Conservation (phyloP, 2,329 filamentous ascomycete species). For the Balansia obtecta region DNA sequence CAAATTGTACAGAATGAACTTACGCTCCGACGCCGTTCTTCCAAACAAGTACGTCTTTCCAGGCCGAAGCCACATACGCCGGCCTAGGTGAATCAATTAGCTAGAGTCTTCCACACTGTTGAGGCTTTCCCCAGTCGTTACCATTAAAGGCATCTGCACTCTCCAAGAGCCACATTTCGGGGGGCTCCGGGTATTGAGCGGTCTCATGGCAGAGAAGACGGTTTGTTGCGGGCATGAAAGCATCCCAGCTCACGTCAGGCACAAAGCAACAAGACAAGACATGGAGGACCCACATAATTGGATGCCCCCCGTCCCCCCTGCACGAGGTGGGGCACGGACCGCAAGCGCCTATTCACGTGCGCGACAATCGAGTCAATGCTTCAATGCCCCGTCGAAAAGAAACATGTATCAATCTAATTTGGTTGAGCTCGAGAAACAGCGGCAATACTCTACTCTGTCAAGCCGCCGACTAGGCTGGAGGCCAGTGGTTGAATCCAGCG, state of each 20-base stretch:
- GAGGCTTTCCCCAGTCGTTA: constrained; percentile 8
- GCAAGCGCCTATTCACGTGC: constrained; percentile 16
- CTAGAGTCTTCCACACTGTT: background rate
- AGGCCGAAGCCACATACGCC: constrained; percentile 69
- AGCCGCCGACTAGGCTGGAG: too few relatives aligned
- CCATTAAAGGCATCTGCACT: constrained; percentile 41
- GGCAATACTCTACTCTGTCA: too few relatives aligned
- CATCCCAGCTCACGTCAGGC: background rate
- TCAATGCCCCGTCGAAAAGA: too few relatives aligned
- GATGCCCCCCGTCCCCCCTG: background rate
- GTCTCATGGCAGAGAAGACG: background rate
- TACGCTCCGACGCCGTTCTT: constrained; percentile 57
- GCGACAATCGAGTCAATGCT: too few relatives aligned
- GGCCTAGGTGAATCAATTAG: constrained; percentile 16
- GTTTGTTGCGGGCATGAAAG: background rate
- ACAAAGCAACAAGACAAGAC: background rate
- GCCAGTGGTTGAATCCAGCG: too few relatives aligned
- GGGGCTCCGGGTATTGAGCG: background rate
- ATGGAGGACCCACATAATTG: background rate
- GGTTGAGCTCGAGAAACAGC: too few relatives aligned
- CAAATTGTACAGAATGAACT: constrained; percentile 10
- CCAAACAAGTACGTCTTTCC: constrained; percentile 81
- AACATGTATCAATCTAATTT: too few relatives aligned
- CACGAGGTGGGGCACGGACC: constrained; percentile 7
- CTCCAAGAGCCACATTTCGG: constrained; percentile 52